Conservation (phyloP, 441 rosid genomes). For the Capsella rubella region DNA sequence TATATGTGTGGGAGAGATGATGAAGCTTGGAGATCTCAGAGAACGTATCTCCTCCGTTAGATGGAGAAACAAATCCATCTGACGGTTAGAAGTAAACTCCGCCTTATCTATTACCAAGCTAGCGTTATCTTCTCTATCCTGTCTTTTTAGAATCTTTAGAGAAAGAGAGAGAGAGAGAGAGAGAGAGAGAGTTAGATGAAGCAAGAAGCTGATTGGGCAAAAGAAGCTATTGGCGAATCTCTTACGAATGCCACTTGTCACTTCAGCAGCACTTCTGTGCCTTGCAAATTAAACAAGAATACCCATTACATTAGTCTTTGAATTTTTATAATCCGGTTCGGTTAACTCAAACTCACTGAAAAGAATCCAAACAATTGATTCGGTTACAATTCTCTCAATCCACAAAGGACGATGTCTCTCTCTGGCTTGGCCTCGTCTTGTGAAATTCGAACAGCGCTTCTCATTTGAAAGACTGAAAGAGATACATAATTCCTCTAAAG, state of each 20-base stretch:
- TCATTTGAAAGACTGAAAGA: conserved; percentile 4
- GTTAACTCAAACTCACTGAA: background rate
- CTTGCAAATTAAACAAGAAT: background rate
- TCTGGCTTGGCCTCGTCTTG: background rate
- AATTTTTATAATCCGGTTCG: conserved; percentile 16
- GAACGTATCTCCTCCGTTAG: conserved; percentile 50
- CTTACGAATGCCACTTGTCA: conserved; percentile 35
- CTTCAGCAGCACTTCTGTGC: conserved; percentile 5
- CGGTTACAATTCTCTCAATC: conserved; percentile 6
- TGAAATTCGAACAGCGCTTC: conserved; percentile 25
- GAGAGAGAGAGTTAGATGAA: conserved; percentile 10
- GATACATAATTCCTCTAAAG: no score
- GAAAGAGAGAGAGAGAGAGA: no score
- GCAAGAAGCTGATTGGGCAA: conserved; percentile 41
- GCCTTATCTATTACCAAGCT: conserved; percentile 62
- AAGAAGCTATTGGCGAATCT: conserved; percentile 22
- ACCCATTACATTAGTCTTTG: conserved; percentile 2
- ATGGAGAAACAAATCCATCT: conserved; percentile 78
- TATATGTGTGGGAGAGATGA: conserved; percentile 29
- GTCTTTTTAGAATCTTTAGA: conserved; percentile 9
- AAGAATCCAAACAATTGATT: background rate
- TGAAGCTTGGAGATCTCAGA: conserved; percentile 50
- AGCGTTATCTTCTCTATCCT: conserved; percentile 55
- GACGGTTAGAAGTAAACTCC: conserved; percentile 48
- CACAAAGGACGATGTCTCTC: conserved; percentile 9